phyloP scores from a whole-genome alignment of 2,329 filamentous ascomycete genomes.

The Fusarium multiceps region DNA sequence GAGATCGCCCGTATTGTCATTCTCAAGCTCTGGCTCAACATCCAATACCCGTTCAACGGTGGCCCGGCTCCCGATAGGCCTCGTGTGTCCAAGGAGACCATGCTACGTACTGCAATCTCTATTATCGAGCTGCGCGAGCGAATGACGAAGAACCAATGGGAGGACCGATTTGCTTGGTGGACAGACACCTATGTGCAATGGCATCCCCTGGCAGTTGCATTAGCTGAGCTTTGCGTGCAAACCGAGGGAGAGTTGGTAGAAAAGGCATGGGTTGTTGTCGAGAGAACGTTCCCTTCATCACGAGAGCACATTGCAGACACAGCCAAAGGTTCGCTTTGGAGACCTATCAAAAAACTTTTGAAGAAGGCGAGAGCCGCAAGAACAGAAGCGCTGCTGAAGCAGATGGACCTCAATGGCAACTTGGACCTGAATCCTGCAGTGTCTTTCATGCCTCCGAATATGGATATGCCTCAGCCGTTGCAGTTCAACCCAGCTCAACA shows the following conservation, averaged over 20 bases:
- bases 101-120: conserved; percentile 60
- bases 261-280: conserved; percentile 62
- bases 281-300: conserved; percentile 58
- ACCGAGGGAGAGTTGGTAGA: conserved; percentile 59
- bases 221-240: conserved; percentile 64
- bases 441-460: conserved; percentile 1
- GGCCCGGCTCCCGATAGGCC: conserved; percentile 45
- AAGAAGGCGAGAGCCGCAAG: conserved; percentile 60
- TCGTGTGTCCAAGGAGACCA: conserved; percentile 54
- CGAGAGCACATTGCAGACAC: conserved; percentile 61
- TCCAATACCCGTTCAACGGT: conserved; percentile 58
- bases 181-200: conserved; percentile 64
- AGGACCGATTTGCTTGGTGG: conserved; percentile 60
- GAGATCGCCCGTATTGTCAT: conserved; percentile 56
- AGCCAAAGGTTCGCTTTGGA: conserved; percentile 63
- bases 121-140: conserved; percentile 57
- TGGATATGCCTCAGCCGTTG: conserved; percentile 24
- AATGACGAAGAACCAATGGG: conserved; percentile 48
- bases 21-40: conserved; percentile 59
- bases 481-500: conserved; percentile 13
- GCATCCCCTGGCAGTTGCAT: conserved; percentile 64
- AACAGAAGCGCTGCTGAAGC: conserved; percentile 47
- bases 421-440: conserved; percentile 7
- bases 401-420: conserved; percentile 35
- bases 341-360: conserved; percentile 64